Conservation (phyloP, 441 rosid species). For the Corymbia calophylla region DNA sequence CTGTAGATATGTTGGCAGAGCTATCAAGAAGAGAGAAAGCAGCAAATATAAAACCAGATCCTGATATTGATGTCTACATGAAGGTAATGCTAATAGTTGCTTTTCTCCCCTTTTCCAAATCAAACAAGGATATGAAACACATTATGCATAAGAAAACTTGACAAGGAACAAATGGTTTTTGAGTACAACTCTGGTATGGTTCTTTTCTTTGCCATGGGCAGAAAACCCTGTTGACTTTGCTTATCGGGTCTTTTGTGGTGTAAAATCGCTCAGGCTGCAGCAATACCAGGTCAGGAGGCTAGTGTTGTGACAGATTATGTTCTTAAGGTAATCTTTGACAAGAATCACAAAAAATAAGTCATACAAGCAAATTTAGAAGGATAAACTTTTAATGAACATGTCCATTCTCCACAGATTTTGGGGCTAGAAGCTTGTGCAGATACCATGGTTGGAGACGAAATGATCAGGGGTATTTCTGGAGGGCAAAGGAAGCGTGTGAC, state of each 20-base stretch:
- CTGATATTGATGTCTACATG: neutral
- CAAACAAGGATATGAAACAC: neutral
- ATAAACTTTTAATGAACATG: neutral
- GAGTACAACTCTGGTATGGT: neutral
- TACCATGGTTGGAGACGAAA: neutral
- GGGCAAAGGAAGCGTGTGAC: neutral
- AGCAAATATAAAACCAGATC: neutral
- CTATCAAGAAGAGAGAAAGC: neutral
- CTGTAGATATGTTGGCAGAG: neutral
- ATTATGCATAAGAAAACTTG: neutral
- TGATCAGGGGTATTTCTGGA: neutral
- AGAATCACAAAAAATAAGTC: neutral
- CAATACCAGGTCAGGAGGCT: neutral
- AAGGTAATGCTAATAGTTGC: neutral
- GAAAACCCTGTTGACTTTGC: neutral
- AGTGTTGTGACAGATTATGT: neutral
- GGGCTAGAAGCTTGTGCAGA: neutral
- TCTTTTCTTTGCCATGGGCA: neutral
- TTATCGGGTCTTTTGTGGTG: neutral
- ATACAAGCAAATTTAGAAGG: neutral
- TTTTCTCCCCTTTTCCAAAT: neutral
- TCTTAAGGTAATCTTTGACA: neutral
- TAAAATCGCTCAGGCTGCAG: neutral
- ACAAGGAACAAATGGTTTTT: neutral
- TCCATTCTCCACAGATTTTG: neutral